Evolutionary conservation across 1,139 yeast species (phyloP).

Genomic region (Sugiyamaella pinicola): DNA sequence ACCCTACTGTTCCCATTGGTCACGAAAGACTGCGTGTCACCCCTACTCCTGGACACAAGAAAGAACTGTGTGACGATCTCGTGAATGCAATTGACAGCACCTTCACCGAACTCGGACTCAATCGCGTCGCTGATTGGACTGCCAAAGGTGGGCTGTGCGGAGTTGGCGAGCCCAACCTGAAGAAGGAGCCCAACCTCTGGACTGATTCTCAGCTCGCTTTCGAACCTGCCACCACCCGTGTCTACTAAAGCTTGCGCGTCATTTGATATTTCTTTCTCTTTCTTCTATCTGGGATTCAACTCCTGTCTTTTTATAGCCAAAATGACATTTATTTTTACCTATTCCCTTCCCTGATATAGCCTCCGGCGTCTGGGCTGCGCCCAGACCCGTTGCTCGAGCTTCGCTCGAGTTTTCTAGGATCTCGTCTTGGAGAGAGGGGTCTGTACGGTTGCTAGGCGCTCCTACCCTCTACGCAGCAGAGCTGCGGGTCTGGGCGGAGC

Average conservation of each 20-base stretch:
- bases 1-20: constrained; percentile 97
- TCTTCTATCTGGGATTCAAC: constrained; percentile 13
- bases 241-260: neutral
- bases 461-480: constrained; percentile 6
- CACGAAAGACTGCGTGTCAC: constrained; percentile 95
- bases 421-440: too few relatives aligned
- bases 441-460: too few relatives aligned
- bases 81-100: constrained; percentile 79
- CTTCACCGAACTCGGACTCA: constrained; percentile 71
- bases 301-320: constrained; percentile 9
- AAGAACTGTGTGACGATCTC: constrained; percentile 72
- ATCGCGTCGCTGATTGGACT: constrained; percentile 79
- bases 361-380: constrained; percentile 18
- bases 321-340: constrained; percentile 2
- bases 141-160: constrained; percentile 84
- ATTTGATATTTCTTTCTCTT: constrained; percentile 9
- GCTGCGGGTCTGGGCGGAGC: neutral
- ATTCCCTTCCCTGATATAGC: constrained; percentile 1
- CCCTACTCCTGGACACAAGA: constrained; percentile 95
- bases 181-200: constrained; percentile 66
- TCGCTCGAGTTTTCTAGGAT: neutral
- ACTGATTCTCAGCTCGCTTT: constrained; percentile 71
- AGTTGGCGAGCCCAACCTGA: constrained; percentile 59
- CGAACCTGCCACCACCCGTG: constrained; percentile 21
- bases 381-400: constrained; percentile 12